Conservation (phyloP, 805 yeast genomes). For the Starmerella scarabaei region DNA sequence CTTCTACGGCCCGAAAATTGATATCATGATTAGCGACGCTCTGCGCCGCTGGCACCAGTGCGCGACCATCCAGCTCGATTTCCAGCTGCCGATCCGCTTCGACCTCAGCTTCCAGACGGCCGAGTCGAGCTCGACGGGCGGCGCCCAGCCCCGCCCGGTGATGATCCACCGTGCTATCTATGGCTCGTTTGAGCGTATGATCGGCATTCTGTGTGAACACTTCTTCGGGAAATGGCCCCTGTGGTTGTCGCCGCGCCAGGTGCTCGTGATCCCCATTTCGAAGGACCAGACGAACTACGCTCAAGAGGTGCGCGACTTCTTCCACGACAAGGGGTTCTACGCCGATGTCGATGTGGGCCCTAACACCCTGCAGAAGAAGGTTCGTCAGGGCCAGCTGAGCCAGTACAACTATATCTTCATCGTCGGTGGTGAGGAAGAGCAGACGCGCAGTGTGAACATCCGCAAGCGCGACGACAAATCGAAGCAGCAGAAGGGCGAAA, state of each 20-base stretch:
- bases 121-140: constrained; percentile 24
- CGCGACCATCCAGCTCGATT: constrained; percentile 96
- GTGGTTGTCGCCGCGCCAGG: constrained; percentile 99
- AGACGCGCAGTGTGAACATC: constrained; percentile 68
- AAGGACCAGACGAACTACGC: constrained; percentile 88
- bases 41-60: constrained; percentile 96
- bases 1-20: constrained; percentile 94
- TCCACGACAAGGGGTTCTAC: constrained; percentile 57
- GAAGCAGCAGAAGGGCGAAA: constrained; percentile 79
- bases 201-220: constrained; percentile 95
- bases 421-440: constrained; percentile 92
- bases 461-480: constrained; percentile 93
- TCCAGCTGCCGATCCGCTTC: constrained; percentile 93
- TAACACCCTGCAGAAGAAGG: constrained; percentile 96
- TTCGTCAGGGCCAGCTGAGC: constrained; percentile 88
- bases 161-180: constrained; percentile 98
- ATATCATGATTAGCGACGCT: constrained; percentile 89
- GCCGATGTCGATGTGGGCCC: constrained; percentile 90
- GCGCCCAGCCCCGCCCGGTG: constrained; percentile 64
- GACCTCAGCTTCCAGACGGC: constrained; percentile 66
- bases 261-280: constrained; percentile 92
- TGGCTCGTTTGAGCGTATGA: constrained; percentile 98
- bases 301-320: constrained; percentile 55
- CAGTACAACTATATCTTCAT: constrained; percentile 92
- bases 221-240: constrained; percentile 99